Base-by-base conservation (phyloP, 768 basidiomycete species). In the Tephrocybe rancida region DNA sequence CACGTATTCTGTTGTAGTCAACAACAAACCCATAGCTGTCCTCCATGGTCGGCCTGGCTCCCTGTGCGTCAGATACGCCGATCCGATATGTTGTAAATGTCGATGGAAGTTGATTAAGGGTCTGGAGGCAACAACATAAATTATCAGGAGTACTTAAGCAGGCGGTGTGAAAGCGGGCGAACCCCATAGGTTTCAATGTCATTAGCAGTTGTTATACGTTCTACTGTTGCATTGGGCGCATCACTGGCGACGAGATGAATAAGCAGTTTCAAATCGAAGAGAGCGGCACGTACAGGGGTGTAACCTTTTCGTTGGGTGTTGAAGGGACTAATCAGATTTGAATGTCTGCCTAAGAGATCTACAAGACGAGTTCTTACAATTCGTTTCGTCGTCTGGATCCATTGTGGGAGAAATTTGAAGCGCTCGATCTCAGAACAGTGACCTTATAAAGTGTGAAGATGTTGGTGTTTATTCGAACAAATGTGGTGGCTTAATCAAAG, bases 11-110 rank as follows among this genome's bases (percentile, higher is more conserved):
- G 30, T 59, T 49, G 22, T 52, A 59, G 50, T 59, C 54, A 27
- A 52, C 34, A 16, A 59, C 44, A 22, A 59, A 59, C 3, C 58
- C 58, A 50, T 59, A 53, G 38, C 58, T 59, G 25, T 59, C 58
- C 34, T 59, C 58, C 58, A 59, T 59, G 22, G 54, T 52, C 3
- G 25, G 6, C 29, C 58, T 52, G 3, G 44, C 54, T 5, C 58
- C 58, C 16, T 50, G 48, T 16, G 29, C 25, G 14, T 59, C 44
- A 0, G 54, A 41, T 11, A 59, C 37, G 18, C 58, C 58, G 29
- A 59, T 55, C 22, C 53, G 50, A 37, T 52, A 59, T 2, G 50
- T 52, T 27, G 22, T 56, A n/a, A 42, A 43, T 18, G 18, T 43
- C 2, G 38, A 52, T 42, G 58, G 55, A 14, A 46, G 48, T 46